A percentile compares a stretch with the other conserved stretches of the same genome.
Evolutionary conservation across 345 rosid genomes (phyloP).

Genomic region (Trapa bicornis): DNA sequence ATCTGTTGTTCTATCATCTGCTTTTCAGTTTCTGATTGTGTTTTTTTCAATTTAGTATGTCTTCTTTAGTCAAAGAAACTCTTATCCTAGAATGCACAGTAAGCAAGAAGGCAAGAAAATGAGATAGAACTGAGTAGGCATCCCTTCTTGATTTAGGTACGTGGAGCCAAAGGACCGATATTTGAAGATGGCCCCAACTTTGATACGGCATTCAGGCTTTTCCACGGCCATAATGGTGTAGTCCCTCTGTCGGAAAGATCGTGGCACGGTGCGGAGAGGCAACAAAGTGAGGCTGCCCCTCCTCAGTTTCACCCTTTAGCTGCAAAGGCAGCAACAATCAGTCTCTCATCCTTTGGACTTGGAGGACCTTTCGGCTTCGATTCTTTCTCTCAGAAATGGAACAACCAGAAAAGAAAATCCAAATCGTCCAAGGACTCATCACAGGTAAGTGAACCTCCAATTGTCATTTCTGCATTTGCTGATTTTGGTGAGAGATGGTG

Average conservation of each 20-base stretch:
- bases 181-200: conserved; percentile 98
- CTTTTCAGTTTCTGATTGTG: not conserved
- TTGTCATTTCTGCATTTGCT: not conserved
- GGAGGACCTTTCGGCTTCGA: conserved; percentile 85
- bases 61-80: not conserved
- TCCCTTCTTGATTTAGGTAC: conserved; percentile 7
- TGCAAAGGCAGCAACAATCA: conserved; percentile 87
- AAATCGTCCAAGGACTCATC: conserved; percentile 27
- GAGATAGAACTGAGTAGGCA: not conserved
- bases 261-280: conserved; percentile 19
- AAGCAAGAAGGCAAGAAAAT: too few species aligned
- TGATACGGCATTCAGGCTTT: conserved; percentile 81
- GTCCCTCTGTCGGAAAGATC: conserved; percentile 71
- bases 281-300: conserved; percentile 19
- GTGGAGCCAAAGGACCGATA: conserved; percentile 68
- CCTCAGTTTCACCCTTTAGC: conserved; percentile 82
- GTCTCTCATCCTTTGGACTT: conserved; percentile 83
- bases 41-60: not conserved
- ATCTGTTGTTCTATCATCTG: not conserved
- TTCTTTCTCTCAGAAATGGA: conserved; percentile 60
- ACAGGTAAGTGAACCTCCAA: conserved; percentile 25
- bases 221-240: conserved; percentile 89
- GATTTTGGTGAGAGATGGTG: not conserved
- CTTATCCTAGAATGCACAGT: not conserved
- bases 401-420: conserved; percentile 32